Evolutionary conservation across 2,329 filamentous ascomycete species (phyloP).

Genomic region (Ceratocystis papillata): DNA sequence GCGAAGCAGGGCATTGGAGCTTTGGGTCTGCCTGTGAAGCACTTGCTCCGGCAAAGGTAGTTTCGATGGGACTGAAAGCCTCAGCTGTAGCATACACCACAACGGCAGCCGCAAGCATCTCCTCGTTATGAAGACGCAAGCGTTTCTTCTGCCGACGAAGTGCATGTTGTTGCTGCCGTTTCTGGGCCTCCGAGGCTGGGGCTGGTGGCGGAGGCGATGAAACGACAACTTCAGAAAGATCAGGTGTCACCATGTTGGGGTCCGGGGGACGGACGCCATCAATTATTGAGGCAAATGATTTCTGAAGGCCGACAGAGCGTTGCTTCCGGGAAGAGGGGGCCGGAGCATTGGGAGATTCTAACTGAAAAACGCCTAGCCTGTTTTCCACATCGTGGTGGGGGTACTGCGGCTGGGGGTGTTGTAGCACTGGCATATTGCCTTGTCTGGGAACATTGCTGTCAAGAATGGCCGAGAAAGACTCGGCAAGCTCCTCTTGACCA

Average conservation of each 20-base stretch:
- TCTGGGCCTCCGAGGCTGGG: slow-evolving; percentile 25
- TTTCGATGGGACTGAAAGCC: slow-evolving; percentile 36
- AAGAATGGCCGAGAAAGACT: slow-evolving; percentile 26
- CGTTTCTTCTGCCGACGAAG: slow-evolving; percentile 38
- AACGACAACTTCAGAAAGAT: slow-evolving; percentile 37
- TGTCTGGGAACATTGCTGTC: slow-evolving; percentile 15
- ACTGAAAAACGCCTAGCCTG: slow-evolving; percentile 20
- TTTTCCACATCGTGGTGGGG: not conserved
- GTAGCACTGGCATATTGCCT: slow-evolving; percentile 4
- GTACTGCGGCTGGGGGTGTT: slow-evolving; percentile 6
- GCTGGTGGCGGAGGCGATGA: slow-evolving; percentile 32
- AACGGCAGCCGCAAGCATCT: slow-evolving; percentile 44
- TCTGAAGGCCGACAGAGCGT: slow-evolving; percentile 13
- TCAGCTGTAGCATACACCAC: slow-evolving; percentile 44
- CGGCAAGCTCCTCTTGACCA: slow-evolving; percentile 23
- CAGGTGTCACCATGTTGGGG: slow-evolving; percentile 36
- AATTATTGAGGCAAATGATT: slow-evolving; percentile 18
- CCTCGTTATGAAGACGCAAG: slow-evolving; percentile 40
- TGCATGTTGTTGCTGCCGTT: slow-evolving; percentile 35
- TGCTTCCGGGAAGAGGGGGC: not conserved
- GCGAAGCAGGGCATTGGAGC: slow-evolving; percentile 21
- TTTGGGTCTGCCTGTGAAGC: not conserved
- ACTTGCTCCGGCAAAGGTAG: not conserved
- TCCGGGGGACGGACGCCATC: slow-evolving; percentile 23
- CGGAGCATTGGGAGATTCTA: not conserved